Base-by-base conservation (phyloP, 2,329 filamentous ascomycete species). In the Pseudofabraea citricarpa region DNA sequence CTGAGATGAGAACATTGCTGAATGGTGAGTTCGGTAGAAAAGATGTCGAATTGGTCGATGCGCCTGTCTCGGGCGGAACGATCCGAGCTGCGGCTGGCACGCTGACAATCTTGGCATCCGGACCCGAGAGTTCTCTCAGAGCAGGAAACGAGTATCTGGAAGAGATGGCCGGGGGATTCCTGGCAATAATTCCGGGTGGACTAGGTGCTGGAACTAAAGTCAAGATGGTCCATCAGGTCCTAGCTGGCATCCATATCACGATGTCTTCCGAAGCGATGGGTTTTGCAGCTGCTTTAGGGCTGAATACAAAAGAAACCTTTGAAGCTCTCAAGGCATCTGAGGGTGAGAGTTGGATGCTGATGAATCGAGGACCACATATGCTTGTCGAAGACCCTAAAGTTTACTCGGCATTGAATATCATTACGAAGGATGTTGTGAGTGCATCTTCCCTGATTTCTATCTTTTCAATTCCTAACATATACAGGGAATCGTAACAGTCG, bases 31-130 rank as follows among this genome's bases (percentile, higher is more conserved):
- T 76, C 9, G 31, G 77, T 72, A 71, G 85, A 6, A 60, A 64
- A 2, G 85, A 90, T 56, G 72, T 90, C 22, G 67, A 71, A 39
- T 74, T 89, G 40, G 74, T 90, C 40, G 85, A 89, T 62, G 75
- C 77, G 18, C 85, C 85, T 0, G 85, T 90, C 0, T 87, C 83
- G 0, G 85, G 85, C 1, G 85, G 85, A 2, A 77, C 81, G 0
- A 70, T 74, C 8, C 73, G 85, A 24, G 85, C 85, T 2, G 83
- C 81, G 0, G 75, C 84, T 38, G 85, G 85, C 3, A 87, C 84
- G 0, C 66, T 90, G 32, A 85, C 83, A 6, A 89, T 90, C 58
- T 87, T 90, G 77, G 83, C 83, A 0, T 79, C 81, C 2, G 83
- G 73, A 0, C 67, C 75, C 0, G 70, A 75, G 1, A 70, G 68